Evolutionary conservation across 805 yeast species (phyloP).

Genomic region (baker's yeast (Saccharomyces cerevisiae)): DNA sequence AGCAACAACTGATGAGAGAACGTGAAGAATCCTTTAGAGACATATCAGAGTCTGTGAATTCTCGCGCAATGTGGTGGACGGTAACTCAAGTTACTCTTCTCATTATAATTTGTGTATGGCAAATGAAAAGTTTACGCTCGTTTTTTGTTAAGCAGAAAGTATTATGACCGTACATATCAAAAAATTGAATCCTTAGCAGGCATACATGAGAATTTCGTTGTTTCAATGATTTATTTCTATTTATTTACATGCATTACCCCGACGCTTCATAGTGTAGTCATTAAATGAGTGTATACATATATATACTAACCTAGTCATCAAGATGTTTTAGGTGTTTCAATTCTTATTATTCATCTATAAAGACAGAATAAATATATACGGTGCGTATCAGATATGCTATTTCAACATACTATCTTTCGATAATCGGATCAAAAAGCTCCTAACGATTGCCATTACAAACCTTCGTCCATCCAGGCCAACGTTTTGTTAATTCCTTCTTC

Average conservation of each 20-base stretch:
- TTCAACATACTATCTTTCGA: not conserved
- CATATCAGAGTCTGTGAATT: conserved; percentile 59
- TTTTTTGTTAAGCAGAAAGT: conserved; percentile 73
- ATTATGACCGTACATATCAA: conserved; percentile 13
- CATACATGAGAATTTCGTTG: not conserved
- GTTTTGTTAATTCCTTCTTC: conserved; percentile 76
- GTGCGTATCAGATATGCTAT: not conserved
- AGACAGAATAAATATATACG: not conserved
- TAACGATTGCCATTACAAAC: conserved; percentile 5
- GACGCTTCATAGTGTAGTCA: not conserved
- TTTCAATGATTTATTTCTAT: not conserved
- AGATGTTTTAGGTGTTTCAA: not conserved
- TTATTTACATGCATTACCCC: not conserved
- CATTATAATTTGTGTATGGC: conserved; percentile 64
- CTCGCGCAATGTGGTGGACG: conserved; percentile 68
- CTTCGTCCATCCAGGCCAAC: conserved; percentile 82
- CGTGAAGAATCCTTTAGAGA: conserved; percentile 69
- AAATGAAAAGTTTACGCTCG: conserved; percentile 64
- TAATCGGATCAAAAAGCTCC: not conserved
- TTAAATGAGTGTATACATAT: not conserved
- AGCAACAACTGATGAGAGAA: conserved; percentile 61
- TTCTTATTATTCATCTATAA: not conserved
- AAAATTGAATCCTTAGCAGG: not conserved
- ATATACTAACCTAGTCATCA: not conserved
- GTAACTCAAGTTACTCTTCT: conserved; percentile 56